Percentiles rank a stretch among this genome's conserved stretches.
Conservation (phyloP, 176 grass and related monocot genomes). For the Aegilops bicornis region DNA sequence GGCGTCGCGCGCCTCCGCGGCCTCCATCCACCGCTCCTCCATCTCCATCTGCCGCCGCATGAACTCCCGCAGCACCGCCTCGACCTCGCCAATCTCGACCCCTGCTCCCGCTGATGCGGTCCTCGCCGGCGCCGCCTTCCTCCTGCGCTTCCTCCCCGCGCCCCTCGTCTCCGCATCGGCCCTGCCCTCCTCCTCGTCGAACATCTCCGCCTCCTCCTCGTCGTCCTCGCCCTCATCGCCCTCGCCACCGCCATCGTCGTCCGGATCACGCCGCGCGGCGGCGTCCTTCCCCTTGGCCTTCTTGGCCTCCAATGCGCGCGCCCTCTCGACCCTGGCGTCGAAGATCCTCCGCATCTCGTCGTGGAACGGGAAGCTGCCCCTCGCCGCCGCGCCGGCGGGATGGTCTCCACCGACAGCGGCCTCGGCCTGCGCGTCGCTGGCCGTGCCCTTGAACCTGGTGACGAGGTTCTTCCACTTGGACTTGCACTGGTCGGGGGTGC, state of each 20-base stretch:
- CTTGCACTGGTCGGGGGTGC: conserved; percentile 98
- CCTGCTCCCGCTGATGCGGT: background rate
- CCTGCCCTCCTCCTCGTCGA: conserved; percentile 28
- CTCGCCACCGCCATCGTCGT: conserved; percentile 25
- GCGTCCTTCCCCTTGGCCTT: conserved; percentile 56
- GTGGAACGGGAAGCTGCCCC: conserved; percentile 75
- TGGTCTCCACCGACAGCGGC: background rate
- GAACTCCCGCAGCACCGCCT: conserved; percentile 71
- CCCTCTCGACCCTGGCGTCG: conserved; percentile 40
- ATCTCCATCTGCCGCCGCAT: conserved; percentile 79
- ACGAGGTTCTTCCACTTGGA: conserved; percentile 99
- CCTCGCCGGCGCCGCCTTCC: background rate
- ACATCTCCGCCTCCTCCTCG: conserved; percentile 30
- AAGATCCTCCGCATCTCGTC: conserved; percentile 79
- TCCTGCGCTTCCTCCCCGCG: conserved; percentile 28
- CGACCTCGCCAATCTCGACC: conserved; percentile 46
- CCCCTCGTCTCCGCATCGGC: background rate
- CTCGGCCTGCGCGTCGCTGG: conserved; percentile 13
- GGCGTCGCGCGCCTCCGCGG: conserved; percentile 67
- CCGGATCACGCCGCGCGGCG: conserved; percentile 39
- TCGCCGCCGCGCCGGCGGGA: background rate
- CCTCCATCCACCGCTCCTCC: conserved; percentile 83
- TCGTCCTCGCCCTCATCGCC: conserved; percentile 32
- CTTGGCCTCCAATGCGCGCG: conserved; percentile 49
- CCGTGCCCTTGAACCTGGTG: conserved; percentile 69